These are phyloP conservation scores for Aspergillus arachidicola DNA, from an alignment of 2,329 filamentous ascomycete species.

Conservation along the genomic window DNA sequence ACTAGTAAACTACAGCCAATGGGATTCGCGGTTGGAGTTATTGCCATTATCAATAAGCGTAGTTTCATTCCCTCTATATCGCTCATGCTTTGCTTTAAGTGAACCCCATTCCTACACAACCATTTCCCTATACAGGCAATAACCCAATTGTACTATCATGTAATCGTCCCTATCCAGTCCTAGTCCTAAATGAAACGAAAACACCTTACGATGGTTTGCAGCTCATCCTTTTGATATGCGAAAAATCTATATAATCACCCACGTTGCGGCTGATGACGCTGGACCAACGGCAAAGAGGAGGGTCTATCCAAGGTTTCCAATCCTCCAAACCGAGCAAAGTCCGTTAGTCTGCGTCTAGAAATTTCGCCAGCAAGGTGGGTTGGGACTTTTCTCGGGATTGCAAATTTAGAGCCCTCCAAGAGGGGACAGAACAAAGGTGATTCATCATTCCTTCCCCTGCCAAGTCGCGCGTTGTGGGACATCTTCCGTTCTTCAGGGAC, in stretches of 20 bases:
- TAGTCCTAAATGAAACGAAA: background rate
- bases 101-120: background rate
- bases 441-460: conserved; percentile 25
- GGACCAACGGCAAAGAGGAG: conserved; percentile 4
- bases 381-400: background rate
- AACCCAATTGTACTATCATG: background rate
- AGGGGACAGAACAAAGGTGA: conserved; percentile 13
- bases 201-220: background rate
- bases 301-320: conserved; percentile 1
- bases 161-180: background rate
- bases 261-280: background rate
- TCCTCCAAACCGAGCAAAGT: conserved; percentile 19
- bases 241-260: background rate
- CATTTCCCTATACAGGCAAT: background rate
- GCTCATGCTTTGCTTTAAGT: background rate
- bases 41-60: background rate
- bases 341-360: conserved; percentile 31
- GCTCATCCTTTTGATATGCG: background rate
- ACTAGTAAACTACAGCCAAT: background rate
- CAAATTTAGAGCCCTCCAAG: background rate
- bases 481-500: conserved; percentile 24
- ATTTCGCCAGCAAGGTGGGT: conserved; percentile 24
- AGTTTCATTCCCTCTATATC: background rate
- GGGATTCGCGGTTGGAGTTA: background rate
- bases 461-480: conserved; percentile 29